These are phyloP conservation scores for Melanopsichium pennsylvanicum DNA, from an alignment of 1,284 basidiomycete species.

Conservation along the genomic window DNA sequence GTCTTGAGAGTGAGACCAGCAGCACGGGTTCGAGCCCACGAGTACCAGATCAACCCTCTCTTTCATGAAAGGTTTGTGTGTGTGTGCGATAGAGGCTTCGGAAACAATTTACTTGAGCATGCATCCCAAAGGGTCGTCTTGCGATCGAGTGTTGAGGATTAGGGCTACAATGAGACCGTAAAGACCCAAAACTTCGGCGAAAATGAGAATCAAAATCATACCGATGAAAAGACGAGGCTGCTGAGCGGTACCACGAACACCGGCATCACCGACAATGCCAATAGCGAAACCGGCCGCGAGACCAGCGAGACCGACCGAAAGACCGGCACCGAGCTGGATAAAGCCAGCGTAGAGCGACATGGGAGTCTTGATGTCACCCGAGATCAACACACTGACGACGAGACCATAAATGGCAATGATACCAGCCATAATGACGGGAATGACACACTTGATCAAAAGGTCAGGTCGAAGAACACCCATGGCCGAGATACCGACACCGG, in stretches of 20 bases:
- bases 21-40: too few species aligned
- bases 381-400: slow-evolving; percentile 70
- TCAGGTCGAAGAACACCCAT: slow-evolving; percentile 94
- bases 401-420: slow-evolving; percentile 80
- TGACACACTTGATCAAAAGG: slow-evolving; percentile 96
- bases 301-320: slow-evolving; percentile 90
- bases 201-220: slow-evolving; percentile 78
- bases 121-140: slow-evolving; percentile 55
- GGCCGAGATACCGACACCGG: slow-evolving; percentile 97
- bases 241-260: slow-evolving; percentile 68
- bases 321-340: slow-evolving; percentile 90
- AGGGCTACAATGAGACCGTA: slow-evolving; percentile 88
- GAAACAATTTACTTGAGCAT: slow-evolving; percentile 34
- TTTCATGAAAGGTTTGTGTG: neutral
- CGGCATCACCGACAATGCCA: slow-evolving; percentile 92
- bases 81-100: too few species aligned
- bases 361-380: slow-evolving; percentile 68
- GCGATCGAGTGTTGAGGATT: slow-evolving; percentile 76
- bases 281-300: slow-evolving; percentile 98
- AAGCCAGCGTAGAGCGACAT: slow-evolving; percentile 81
- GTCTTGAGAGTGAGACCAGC: neutral
- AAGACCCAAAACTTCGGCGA: slow-evolving; percentile 89
- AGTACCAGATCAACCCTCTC: too few species aligned
- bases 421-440: slow-evolving; percentile 99
- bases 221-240: slow-evolving; percentile 90